These are phyloP conservation scores for Exophiala xenobiotica DNA, from an alignment of 2,329 filamentous ascomycete species.

Conservation along the genomic window DNA sequence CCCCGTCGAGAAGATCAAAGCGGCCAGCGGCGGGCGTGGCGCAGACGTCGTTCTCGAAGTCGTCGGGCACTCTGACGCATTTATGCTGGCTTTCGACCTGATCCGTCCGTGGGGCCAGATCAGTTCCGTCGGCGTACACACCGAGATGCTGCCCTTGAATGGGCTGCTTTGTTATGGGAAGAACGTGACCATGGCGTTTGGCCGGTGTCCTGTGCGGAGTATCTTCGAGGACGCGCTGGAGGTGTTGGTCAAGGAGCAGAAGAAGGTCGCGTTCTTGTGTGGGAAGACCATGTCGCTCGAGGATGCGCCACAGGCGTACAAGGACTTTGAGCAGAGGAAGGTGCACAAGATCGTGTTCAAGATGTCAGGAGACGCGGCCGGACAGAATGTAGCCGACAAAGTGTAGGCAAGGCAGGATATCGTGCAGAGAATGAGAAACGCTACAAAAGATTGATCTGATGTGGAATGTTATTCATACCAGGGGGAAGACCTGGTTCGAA, in stretches of 20 bases:
- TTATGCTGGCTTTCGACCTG: constrained; percentile 31
- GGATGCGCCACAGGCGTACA: constrained; percentile 30
- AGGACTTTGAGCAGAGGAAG: constrained; percentile 31
- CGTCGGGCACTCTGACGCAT: constrained; percentile 29
- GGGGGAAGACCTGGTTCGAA: too few species aligned
- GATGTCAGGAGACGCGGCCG: constrained; percentile 22
- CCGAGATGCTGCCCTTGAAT: constrained; percentile 24
- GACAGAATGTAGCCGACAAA: constrained; percentile 42
- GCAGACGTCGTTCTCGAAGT: constrained; percentile 53
- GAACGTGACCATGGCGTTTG: constrained; percentile 32
- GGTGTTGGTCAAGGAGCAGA: constrained; percentile 30
- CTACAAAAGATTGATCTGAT: too few species aligned
- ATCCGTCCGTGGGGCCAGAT: constrained; percentile 31
- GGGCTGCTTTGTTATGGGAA: constrained; percentile 30
- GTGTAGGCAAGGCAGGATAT: constrained; percentile 7
- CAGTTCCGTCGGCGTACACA: constrained; percentile 31
- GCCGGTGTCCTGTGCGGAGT: constrained; percentile 30
- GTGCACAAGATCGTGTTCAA: constrained; percentile 30
- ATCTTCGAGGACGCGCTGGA: constrained; percentile 30
- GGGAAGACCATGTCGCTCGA: constrained; percentile 31
- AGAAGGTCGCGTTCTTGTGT: constrained; percentile 31
- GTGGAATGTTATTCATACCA: too few species aligned
- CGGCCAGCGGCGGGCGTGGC: constrained; percentile 63
- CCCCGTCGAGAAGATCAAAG: constrained; percentile 59
- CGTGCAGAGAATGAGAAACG: too few species aligned